Percentiles rank a stretch among this genome's conserved stretches.
These are phyloP conservation scores for Astragalus glycyphyllos DNA, from an alignment of 306 rosid species.

Conservation along the genomic window DNA sequence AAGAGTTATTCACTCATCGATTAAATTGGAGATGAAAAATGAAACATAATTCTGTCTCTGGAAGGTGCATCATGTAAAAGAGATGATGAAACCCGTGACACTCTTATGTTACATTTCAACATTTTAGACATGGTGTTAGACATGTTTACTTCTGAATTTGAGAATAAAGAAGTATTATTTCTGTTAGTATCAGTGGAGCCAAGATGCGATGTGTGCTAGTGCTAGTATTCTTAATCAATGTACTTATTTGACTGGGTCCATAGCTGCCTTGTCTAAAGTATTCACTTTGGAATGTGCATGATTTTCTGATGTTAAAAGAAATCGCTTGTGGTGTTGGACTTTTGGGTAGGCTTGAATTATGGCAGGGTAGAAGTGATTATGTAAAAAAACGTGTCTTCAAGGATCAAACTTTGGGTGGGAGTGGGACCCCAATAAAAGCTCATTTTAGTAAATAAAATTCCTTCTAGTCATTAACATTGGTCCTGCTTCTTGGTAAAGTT, in stretches of 20 bases:
- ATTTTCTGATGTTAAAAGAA: slow-evolving; percentile 15
- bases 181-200: neutral
- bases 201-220: slow-evolving; percentile 7
- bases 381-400: neutral
- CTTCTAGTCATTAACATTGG: neutral
- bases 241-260: neutral
- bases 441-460: slow-evolving; percentile 26
- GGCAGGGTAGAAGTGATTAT: neutral
- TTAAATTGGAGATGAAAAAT: neutral
- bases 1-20: neutral
- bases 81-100: neutral
- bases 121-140: slow-evolving; percentile 11
- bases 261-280: slow-evolving; percentile 24
- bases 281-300: neutral
- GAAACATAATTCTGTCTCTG: neutral
- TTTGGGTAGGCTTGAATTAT: slow-evolving; percentile 25
- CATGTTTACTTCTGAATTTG: slow-evolving; percentile 12
- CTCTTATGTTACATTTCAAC: slow-evolving; percentile 14
- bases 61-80: slow-evolving; percentile 3
- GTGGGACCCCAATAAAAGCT: slow-evolving; percentile 6
- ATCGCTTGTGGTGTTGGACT: slow-evolving; percentile 12
- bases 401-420: slow-evolving; percentile 22
- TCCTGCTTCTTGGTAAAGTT: slow-evolving; percentile 32
- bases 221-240: slow-evolving; percentile 8
- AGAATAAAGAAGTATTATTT: neutral